Conservation (phyloP, 2,329 filamentous ascomycete species). For the Cladosporium austrohemisphaericum region DNA sequence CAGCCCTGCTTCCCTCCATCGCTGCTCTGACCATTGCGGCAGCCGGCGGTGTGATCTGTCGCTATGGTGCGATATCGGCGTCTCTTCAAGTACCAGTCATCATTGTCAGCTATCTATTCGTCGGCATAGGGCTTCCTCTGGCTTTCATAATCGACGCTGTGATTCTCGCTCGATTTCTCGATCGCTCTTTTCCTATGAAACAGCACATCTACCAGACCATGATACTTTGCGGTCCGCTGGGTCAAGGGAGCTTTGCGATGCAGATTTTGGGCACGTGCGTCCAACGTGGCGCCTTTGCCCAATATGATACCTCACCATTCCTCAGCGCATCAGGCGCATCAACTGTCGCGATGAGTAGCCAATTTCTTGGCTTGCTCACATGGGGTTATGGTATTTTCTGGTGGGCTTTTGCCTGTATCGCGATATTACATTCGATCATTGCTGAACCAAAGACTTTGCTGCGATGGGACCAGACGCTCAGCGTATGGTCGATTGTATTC, state of each 20-base stretch:
- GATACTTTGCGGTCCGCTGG: conserved; percentile 20
- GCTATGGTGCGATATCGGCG: conserved; percentile 15
- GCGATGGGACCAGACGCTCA: too few relatives aligned
- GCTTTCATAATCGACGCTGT: background rate
- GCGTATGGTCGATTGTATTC: too few relatives aligned
- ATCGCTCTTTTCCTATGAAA: conserved; percentile 14
- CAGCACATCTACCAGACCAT: conserved; percentile 20
- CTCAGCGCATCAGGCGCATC: too few relatives aligned
- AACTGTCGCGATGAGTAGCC: too few relatives aligned
- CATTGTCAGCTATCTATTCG: conserved; percentile 16
- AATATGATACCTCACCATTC: too few relatives aligned
- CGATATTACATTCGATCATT: too few relatives aligned
- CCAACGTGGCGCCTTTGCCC: conserved; percentile 16
- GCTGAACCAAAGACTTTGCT: too few relatives aligned
- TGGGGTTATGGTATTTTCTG: too few relatives aligned
- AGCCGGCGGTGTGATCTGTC: conserved; percentile 14
- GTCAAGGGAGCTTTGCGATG: conserved; percentile 20
- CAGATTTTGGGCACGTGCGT: conserved; percentile 16
- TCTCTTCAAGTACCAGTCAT: conserved; percentile 19
- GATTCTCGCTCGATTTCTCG: background rate
- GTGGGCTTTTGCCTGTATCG: too few relatives aligned
- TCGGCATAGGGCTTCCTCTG: conserved; percentile 13
- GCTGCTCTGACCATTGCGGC: background rate
- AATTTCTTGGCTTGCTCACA: too few relatives aligned
- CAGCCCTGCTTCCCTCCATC: background rate